Evolutionary conservation across 208 protist species (phyloP).

Genomic region (Leishmania amazonensis): DNA sequence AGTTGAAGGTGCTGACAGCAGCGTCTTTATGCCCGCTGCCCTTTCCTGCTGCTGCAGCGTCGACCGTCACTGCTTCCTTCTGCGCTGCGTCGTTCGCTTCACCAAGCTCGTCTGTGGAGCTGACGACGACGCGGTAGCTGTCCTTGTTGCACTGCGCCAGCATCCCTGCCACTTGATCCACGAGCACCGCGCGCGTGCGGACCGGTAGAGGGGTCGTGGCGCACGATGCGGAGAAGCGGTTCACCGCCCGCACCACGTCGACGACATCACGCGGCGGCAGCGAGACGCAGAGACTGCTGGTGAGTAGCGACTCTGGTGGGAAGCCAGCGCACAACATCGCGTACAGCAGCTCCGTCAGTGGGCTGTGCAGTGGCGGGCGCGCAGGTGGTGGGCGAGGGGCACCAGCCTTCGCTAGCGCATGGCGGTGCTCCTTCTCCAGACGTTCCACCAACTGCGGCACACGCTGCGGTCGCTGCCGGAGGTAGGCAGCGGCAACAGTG

Average conservation of each 20-base stretch:
- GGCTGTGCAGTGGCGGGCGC: constrained; percentile 36
- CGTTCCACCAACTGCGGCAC: constrained; percentile 15
- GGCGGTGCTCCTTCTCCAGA: constrained; percentile 18
- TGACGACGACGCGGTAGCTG: constrained; percentile 14
- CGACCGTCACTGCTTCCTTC: background rate
- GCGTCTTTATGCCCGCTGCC: background rate
- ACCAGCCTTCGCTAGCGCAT: background rate
- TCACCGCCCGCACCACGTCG: constrained; percentile 40
- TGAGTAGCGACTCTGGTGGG: constrained; percentile 47
- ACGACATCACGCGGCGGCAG: constrained; percentile 48
- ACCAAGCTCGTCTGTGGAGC: constrained; percentile 7
- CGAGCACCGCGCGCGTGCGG: constrained; percentile 35
- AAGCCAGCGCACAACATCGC: constrained; percentile 68
- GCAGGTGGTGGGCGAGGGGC: constrained; percentile 4
- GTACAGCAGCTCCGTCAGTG: constrained; percentile 40
- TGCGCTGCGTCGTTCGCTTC: background rate
- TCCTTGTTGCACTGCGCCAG: constrained; percentile 18
- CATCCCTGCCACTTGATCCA: constrained; percentile 20
- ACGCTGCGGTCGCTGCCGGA: constrained; percentile 1
- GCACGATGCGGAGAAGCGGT: constrained; percentile 51
- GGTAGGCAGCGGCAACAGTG: constrained; percentile 22
- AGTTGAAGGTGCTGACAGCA: background rate
- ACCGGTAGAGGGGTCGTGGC: constrained; percentile 45
- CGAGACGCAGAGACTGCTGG: constrained; percentile 61
- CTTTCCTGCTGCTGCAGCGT: background rate